Evolutionary conservation across 768 basidiomycete species (phyloP).

Genomic region (Polyporus arcularius): DNA sequence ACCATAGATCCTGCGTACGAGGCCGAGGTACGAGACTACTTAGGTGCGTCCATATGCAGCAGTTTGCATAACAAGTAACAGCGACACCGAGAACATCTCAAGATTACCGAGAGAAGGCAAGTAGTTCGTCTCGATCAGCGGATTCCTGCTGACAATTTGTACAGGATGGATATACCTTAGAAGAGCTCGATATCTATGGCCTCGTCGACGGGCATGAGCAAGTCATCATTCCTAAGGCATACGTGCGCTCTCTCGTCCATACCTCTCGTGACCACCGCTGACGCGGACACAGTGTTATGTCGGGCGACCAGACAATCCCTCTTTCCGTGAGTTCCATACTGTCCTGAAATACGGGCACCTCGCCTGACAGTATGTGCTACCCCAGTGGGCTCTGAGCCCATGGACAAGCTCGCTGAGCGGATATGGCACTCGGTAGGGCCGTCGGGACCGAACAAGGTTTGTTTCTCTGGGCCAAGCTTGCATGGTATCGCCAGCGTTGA

Average conservation of each 20-base stretch:
- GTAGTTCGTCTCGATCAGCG: not conserved
- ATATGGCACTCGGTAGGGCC: conserved; percentile 83
- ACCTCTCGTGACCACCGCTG: not conserved
- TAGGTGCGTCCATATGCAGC: conserved; percentile 52
- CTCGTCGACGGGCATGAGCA: conserved; percentile 53
- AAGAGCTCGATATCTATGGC: conserved; percentile 73
- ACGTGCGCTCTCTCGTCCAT: no score
- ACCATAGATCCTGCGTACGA: conserved; percentile 80
- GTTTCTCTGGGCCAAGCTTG: not conserved
- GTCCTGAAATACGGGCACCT: not conserved
- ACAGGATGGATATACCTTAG: conserved; percentile 90
- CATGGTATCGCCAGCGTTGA: not conserved
- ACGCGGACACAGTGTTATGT: conserved; percentile 69
- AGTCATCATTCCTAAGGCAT: conserved; percentile 54
- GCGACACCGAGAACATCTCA: not conserved
- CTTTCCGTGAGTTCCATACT: conserved; percentile 59
- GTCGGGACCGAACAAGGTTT: conserved; percentile 87
- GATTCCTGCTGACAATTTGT: not conserved
- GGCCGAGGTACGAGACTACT: conserved; percentile 76
- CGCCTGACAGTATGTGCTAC: not conserved
- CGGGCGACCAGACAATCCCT: conserved; percentile 83
- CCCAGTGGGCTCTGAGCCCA: conserved; percentile 79
- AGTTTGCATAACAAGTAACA: not conserved
- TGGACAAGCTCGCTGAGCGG: conserved; percentile 62
- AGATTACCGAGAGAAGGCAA: conserved; percentile 86